phyloP scores from a whole-genome alignment of 257 asterid species.

The Ophiorrhiza pumila region DNA sequence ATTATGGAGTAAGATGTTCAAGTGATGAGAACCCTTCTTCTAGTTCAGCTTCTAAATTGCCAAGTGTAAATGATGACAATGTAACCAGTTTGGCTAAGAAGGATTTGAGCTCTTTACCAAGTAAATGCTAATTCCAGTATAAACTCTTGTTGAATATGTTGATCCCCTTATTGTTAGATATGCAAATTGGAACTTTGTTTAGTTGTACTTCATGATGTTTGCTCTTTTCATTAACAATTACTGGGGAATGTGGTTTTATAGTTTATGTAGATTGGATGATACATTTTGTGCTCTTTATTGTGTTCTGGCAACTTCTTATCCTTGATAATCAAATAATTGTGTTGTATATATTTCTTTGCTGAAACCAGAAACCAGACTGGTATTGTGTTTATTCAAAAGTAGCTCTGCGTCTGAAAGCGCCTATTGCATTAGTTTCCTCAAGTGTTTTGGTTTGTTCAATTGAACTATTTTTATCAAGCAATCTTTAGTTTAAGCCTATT shows the following conservation, averaged over 20 bases:
- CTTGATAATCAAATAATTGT: neutral
- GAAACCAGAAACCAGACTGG: neutral
- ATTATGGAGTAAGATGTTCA: slow-evolving; percentile 6
- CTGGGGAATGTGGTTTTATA: neutral
- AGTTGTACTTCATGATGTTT: neutral
- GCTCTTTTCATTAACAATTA: no score
- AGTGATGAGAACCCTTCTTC: slow-evolving; percentile 17
- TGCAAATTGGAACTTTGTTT: neutral
- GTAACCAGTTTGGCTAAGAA: slow-evolving; percentile 11
- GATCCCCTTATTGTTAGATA: neutral
- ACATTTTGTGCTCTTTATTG: neutral
- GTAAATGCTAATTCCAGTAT: slow-evolving; percentile 10
- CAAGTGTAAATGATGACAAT: slow-evolving; percentile 1
- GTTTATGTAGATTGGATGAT: neutral
- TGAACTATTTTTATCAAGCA: neutral
- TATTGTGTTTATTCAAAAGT: neutral
- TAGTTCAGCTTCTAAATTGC: slow-evolving; percentile 19
- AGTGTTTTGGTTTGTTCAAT: neutral
- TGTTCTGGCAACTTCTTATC: neutral
- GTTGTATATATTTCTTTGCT: neutral
- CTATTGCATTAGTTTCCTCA: neutral
- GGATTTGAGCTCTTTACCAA: slow-evolving; percentile 27
- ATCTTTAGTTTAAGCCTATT: neutral
- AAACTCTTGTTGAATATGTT: slow-evolving; percentile 2
- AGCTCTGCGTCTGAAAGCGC: neutral